A percentile compares a stretch with the other conserved stretches of the same genome.
Evolutionary conservation across 768 basidiomycete genomes (phyloP).

Genomic region (Naganishia kalamii): DNA sequence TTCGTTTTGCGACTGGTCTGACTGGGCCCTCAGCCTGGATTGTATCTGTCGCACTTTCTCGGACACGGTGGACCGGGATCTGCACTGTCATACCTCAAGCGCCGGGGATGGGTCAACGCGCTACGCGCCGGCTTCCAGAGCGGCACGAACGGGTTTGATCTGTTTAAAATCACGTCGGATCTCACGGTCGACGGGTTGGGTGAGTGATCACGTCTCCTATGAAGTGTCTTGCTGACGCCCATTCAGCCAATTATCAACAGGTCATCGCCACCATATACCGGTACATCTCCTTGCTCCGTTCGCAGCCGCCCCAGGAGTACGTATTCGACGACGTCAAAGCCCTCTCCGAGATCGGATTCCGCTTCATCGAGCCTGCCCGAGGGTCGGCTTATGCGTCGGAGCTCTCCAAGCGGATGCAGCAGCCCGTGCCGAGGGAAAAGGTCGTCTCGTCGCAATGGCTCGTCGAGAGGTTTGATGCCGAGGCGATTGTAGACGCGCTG

Average conservation of each 20-base stretch:
- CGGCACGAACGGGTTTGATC: slow-evolving; percentile 65
- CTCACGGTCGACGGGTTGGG: slow-evolving; percentile 81
- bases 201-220: slow-evolving; percentile 48
- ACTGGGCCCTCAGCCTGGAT: slow-evolving; percentile 54
- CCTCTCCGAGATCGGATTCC: slow-evolving; percentile 73
- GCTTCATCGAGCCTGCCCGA: slow-evolving; percentile 74
- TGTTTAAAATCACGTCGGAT: slow-evolving; percentile 73
- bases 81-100: slow-evolving; percentile 79
- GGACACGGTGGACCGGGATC: slow-evolving; percentile 83
- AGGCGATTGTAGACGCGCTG: slow-evolving; percentile 51
- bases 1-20: no score
- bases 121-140: slow-evolving; percentile 67
- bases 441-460: slow-evolving; percentile 66
- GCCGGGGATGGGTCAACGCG: slow-evolving; percentile 74
- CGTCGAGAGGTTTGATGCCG: slow-evolving; percentile 66
- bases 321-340: slow-evolving; percentile 69
- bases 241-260: slow-evolving; percentile 66
- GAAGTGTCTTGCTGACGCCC: neutral
- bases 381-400: slow-evolving; percentile 73
- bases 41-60: slow-evolving; percentile 62
- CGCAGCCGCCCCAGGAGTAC: slow-evolving; percentile 49
- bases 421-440: slow-evolving; percentile 71
- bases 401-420: slow-evolving; percentile 66
- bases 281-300: slow-evolving; percentile 55
- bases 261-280: slow-evolving; percentile 67